Base-by-base conservation (phyloP, 2,329 filamentous ascomycete genomes). In the Penicillium corylophilum region DNA sequence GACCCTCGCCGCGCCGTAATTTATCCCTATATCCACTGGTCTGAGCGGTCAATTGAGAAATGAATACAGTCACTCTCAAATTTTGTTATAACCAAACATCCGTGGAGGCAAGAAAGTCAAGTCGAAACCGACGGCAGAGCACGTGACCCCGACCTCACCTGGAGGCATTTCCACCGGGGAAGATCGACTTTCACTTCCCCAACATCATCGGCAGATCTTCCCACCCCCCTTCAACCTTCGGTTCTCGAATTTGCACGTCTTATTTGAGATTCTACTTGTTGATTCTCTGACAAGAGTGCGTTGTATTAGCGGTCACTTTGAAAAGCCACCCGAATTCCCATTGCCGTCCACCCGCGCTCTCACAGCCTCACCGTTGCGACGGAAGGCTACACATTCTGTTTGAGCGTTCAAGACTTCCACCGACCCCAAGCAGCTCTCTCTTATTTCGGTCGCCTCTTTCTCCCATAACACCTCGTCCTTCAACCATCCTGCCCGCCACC, bases 151-250 rank as follows among this genome's bases (percentile, higher is more conserved):
- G 16, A 38, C 35, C 16, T 38, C 35, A 38, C 16, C 50, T 63
- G 61, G 65, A 64, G 59, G 59, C 64, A 71, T 69, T 71, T 71
- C 69, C 64, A 69, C 67, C 66, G 61, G 61, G 44, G 56, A 67
- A 58, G 61, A 50, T 49, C 56, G 54, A 70, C 68, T 64, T 69
- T 66, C 64, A 67, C 68, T 69, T 69, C 64, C 62, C 57, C 61
- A 61, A 68, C 63, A 64, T 56, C 63, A 66, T 67, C 56, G 55
- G 53, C 52, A 57, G 59, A 56, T 36, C 46, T 33, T 43, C 23
- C 50, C 26, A 56, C 39, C 46, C 42, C 46, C 23, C 45, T 18
- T 47, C 36, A 40, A 41, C 36, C 39, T 41, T 51, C 29, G n/a
- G 20, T 39, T 41, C 51, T 47, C 49, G 13, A 7, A 23, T 36